Evolutionary conservation across 1,284 basidiomycete species (phyloP), one percentile per base, ranked within the genome.

Genomic region (Tausonia pullulans): DNA sequence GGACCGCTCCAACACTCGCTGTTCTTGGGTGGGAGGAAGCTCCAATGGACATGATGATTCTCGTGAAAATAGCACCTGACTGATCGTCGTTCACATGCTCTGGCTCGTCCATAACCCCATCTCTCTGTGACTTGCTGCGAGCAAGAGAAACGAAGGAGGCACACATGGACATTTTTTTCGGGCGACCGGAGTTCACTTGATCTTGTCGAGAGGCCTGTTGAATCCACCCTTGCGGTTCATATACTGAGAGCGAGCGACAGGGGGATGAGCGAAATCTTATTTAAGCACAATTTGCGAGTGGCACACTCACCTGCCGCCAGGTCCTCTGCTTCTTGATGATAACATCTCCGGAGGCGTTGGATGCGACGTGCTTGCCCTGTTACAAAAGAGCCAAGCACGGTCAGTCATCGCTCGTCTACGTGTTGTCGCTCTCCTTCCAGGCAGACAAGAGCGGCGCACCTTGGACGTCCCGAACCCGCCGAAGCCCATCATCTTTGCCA

Each of bases 401-500:
- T 60, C 49, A 68, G 58, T 27, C 27, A 27, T 27, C 27, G 27
- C 27, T 27, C 27, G 27, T 27, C 27, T 27, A 27, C 27, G 27
- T 27, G 27, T 27, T 27, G 27, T 27, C 27, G 27, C 59, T 59
- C 61, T 8, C 16, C 14, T 13, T 3, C 7, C 3, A 40, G 41
- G 56, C 43, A 68, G 27, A 16, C 58, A 27, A 27, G 49, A 41
- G 39, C 2, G 43, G 74, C 81, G 65, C 69, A 90, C 91, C 79
- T 97, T 96, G 0, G 94, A 96, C 0, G 85, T 82, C 6, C 87
- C 90, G 73, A 98, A 98, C 1, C 90, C 90, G 58, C 79, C 75
- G 72, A 98, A 80, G 55, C 94, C 94, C 89, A 98, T 93, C 82
- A 87, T 84, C 43, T 86, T 83, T 79, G 87, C 88, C 87, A 97